Conservation (phyloP, 2,329 filamentous ascomycete species). For the Claviceps pazoutovae region DNA sequence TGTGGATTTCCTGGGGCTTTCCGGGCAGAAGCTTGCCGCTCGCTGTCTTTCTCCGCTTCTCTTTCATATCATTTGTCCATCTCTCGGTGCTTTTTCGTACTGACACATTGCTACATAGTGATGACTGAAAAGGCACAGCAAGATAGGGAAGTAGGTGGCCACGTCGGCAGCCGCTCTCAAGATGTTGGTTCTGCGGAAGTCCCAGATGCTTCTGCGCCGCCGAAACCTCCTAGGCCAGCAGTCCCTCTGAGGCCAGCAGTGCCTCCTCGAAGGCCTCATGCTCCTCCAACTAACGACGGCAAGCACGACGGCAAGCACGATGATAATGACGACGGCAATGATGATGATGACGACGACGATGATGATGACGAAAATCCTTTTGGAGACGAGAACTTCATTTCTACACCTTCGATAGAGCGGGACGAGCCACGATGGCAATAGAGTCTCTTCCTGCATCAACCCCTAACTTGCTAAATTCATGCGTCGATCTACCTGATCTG, state of each 20-base stretch:
- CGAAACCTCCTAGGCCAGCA: conserved; percentile 25
- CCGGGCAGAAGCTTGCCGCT: conserved; percentile 8
- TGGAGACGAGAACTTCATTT: conserved; percentile 63
- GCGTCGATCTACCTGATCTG: background rate
- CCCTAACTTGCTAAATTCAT: too few relatives aligned
- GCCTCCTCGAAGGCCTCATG: background rate
- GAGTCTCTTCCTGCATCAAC: too few relatives aligned
- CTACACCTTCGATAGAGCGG: conserved; percentile 18
- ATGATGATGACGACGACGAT: conserved; percentile 49
- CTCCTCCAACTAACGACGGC: conserved; percentile 6
- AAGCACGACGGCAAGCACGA: conserved; percentile 10
- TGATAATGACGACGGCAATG: conserved; percentile 51
- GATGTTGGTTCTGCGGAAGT: conserved; percentile 19
- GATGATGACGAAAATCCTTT: conserved; percentile 83
- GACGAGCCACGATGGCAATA: conserved; percentile 18
- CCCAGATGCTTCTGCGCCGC: conserved; percentile 10
- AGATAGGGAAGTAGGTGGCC: conserved; percentile 14
- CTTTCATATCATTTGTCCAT: background rate
- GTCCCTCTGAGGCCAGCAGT: conserved; percentile 21
- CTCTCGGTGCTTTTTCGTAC: background rate
- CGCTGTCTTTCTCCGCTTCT: conserved; percentile 4
- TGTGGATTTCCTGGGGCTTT: background rate
- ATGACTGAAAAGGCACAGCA: conserved; percentile 37
- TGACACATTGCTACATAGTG: conserved; percentile 23
- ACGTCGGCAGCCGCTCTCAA: conserved; percentile 25